Evolutionary conservation across 139 green algal species (phyloP), one percentile per base, ranked within the genome.

Genomic region (Diplosphaera chodatii): DNA sequence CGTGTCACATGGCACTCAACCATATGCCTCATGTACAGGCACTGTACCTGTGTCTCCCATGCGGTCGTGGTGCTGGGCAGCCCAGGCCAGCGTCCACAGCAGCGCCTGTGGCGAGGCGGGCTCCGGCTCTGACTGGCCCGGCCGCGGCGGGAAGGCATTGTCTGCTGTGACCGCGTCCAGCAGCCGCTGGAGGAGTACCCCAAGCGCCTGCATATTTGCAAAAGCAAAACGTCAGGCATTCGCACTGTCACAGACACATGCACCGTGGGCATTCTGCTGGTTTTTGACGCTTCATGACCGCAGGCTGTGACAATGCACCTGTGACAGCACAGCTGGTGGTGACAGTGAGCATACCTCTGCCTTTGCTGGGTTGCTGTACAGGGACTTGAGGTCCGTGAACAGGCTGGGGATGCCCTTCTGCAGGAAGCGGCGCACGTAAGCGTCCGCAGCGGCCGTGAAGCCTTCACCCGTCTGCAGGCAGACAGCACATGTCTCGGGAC

Each of bases 351-450:
- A 21, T 25, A 59, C 48, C 48, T 59, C 48, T 59, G 48, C 48
- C 48, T 59, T 59, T 25, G 48, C 16, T 30, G 29, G 8, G 74
- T 85, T 77, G 27, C 55, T 78, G 81, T 98, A 96, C 27, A 99
- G 77, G 18, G 88, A 81, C 70, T 87, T 87, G 23, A 98, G 67
- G 67, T 96, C 92, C 3, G 87, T 86, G 80, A 97, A 99, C 32
- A 99, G 83, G 20, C 87, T 96, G n/a, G 95, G 96, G 40, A 99
- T 85, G 41, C 95, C 96, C 32, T 90, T 88, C 37, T 72, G 28
- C 15, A 97, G 66, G 70, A 89, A 94, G 41, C 75, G 75, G 22
- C 80, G 78, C 40, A 94, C 77, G 71, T 96, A 97, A 0, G 62
- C 59, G 23, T 93, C 84, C 8, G 86, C 78, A 0, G 89, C 88